phyloP scores from a whole-genome alignment of 371 early-diverging fungal genomes.

The Entomophthora muscae region DNA sequence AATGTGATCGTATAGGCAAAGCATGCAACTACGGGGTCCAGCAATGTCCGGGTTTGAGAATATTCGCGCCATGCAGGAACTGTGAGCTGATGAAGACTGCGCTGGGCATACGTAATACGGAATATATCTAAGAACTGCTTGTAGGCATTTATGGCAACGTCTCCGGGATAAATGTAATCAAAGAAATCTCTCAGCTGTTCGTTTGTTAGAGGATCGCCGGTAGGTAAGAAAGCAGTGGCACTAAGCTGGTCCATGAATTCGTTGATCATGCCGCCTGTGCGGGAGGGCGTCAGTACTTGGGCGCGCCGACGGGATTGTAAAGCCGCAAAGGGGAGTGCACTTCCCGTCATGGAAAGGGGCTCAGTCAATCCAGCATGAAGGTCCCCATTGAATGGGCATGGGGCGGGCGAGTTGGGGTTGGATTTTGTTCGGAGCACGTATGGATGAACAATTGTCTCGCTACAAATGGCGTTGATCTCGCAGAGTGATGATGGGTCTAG shows the following conservation, averaged over 20 bases:
- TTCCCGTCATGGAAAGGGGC: conserved; percentile 2
- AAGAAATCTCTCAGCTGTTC: background rate
- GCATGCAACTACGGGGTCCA: conserved; percentile 41
- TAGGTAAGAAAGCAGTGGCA: background rate
- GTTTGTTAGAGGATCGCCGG: conserved; percentile 3
- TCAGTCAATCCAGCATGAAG: background rate
- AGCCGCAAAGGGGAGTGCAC: conserved; percentile 2
- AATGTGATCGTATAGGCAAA: conserved; percentile 48
- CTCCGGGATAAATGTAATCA: background rate
- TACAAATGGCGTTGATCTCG: background rate
- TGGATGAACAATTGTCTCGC: background rate
- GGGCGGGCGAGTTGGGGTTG: background rate
- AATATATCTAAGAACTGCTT: conserved; percentile 17
- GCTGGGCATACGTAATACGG: conserved; percentile 22
- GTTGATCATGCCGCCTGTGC: conserved; percentile 2
- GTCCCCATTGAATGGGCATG: background rate
- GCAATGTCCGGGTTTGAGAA: conserved; percentile 11
- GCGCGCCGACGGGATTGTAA: background rate
- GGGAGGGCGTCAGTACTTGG: conserved; percentile 1
- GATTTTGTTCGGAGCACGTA: background rate
- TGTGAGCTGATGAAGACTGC: conserved; percentile 9
- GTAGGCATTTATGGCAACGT: conserved; percentile 11
- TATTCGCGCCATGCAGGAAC: conserved; percentile 8
- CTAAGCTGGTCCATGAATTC: conserved; percentile 6
- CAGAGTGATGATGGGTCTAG: background rate